These are phyloP conservation scores for Penicillium paradoxum DNA, from an alignment of 495 filamentous ascomycete genomes.

Conservation along the genomic window DNA sequence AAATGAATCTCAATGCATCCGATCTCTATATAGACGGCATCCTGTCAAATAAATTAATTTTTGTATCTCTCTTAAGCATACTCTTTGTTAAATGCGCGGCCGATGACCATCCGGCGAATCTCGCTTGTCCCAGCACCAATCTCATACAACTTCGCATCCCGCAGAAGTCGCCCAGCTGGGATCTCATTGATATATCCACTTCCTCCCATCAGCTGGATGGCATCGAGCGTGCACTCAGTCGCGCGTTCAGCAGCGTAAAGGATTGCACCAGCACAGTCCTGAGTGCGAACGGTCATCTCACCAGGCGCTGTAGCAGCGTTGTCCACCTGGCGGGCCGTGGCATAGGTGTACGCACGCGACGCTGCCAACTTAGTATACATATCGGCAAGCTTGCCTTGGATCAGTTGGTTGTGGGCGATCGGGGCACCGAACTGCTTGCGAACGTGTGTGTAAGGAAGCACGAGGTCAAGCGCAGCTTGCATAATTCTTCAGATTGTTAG, in stretches of 20 bases:
- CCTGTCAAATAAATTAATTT: background rate
- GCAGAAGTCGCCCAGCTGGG: constrained; percentile 74
- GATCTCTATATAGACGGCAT: background rate
- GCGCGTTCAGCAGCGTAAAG: constrained; percentile 91
- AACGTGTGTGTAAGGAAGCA: constrained; percentile 83
- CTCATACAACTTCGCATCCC: constrained; percentile 91
- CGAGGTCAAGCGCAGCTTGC: constrained; percentile 84
- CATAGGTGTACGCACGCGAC: constrained; percentile 71
- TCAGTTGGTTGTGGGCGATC: constrained; percentile 87
- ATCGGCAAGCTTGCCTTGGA: constrained; percentile 91
- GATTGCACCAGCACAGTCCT: constrained; percentile 93
- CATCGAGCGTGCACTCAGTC: constrained; percentile 82
- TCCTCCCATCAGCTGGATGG: constrained; percentile 90
- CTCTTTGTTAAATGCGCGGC: constrained; percentile 88
- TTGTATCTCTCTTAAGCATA: constrained; percentile 44
- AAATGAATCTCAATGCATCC: constrained; percentile 6
- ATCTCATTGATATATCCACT: constrained; percentile 98
- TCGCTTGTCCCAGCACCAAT: constrained; percentile 97
- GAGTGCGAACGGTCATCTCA: constrained; percentile 57
- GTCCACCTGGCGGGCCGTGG: constrained; percentile 72
- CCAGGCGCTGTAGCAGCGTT: constrained; percentile 47
- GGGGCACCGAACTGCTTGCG: constrained; percentile 85
- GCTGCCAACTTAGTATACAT: constrained; percentile 95
- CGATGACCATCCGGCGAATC: constrained; percentile 90
- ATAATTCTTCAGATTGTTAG: constrained; percentile 60